A percentile compares a stretch with the other conserved stretches of the same genome.
Evolutionary conservation across 2,329 filamentous ascomycete genomes (phyloP).

Genomic region (Leptosphaerulina australis): DNA sequence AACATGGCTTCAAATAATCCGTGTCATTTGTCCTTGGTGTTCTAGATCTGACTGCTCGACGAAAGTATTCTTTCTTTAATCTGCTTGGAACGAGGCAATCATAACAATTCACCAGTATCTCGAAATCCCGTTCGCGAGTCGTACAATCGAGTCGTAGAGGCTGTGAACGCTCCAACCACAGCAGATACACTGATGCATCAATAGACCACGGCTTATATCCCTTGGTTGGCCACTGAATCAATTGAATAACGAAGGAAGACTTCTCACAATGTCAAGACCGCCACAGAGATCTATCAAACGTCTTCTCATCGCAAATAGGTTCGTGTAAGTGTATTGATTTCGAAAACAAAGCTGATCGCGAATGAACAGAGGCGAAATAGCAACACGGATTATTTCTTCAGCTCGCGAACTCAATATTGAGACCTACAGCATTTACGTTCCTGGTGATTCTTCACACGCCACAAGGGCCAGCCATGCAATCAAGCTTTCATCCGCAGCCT

Average conservation of each 20-base stretch:
- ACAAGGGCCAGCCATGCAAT: slow-evolving; percentile 59
- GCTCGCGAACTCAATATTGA: slow-evolving; percentile 64
- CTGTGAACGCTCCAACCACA: no score
- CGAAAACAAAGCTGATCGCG: background rate
- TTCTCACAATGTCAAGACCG: slow-evolving; percentile 34
- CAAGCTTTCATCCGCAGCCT: slow-evolving; percentile 56
- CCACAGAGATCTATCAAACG: slow-evolving; percentile 52
- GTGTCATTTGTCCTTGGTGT: background rate
- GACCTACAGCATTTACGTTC: slow-evolving; percentile 62
- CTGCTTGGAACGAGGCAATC: background rate
- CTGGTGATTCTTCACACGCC: slow-evolving; percentile 62
- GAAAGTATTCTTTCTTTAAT: background rate
- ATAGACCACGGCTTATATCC: background rate
- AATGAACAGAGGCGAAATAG: slow-evolving; percentile 64
- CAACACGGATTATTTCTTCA: slow-evolving; percentile 64
- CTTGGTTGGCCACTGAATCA: background rate
- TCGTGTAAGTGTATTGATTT: background rate
- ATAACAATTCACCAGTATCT: background rate
- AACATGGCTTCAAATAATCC: background rate
- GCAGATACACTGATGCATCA: no score
- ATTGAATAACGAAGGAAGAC: no score
- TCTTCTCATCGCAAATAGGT: slow-evolving; percentile 62
- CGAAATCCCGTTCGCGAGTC: background rate
- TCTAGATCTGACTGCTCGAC: no score
- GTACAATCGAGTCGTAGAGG: background rate